phyloP scores from a whole-genome alignment of 768 basidiomycete genomes.

The Exidia glandulosa region DNA sequence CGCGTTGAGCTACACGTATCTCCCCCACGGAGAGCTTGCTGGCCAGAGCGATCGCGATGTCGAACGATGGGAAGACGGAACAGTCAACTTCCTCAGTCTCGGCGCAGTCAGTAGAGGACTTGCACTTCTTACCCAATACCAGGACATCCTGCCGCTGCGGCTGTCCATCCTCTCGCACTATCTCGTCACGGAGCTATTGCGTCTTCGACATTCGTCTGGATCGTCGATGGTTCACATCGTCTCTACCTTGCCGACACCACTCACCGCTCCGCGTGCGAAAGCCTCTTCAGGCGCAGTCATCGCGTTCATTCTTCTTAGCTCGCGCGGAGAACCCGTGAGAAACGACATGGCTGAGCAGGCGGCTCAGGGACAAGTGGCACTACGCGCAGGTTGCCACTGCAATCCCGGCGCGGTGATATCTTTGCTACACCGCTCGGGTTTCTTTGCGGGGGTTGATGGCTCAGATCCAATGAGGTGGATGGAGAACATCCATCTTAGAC shows the following conservation, averaged over 20 bases:
- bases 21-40: not conserved
- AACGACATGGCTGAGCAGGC: slow-evolving; percentile 29
- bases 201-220: slow-evolving; percentile 46
- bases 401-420: slow-evolving; percentile 76
- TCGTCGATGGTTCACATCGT: slow-evolving; percentile 57
- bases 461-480: slow-evolving; percentile 46
- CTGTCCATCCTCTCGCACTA: slow-evolving; percentile 59
- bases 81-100: slow-evolving; percentile 69
- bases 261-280: slow-evolving; percentile 46
- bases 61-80: slow-evolving; percentile 53
- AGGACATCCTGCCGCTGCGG: slow-evolving; percentile 68
- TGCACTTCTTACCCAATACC: slow-evolving; percentile 63
- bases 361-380: not conserved
- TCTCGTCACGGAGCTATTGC: slow-evolving; percentile 42
- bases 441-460: slow-evolving; percentile 50
- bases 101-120: slow-evolving; percentile 73
- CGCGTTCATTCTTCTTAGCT: slow-evolving; percentile 21
- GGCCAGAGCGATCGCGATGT: slow-evolving; percentile 8
- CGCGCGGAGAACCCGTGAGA: slow-evolving; percentile 52
- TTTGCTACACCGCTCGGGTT: slow-evolving; percentile 36
- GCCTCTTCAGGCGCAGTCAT: slow-evolving; percentile 42
- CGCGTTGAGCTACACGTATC: not conserved
- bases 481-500: slow-evolving; percentile 49
- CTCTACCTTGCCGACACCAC: slow-evolving; percentile 42
- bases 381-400: slow-evolving; percentile 81